These are phyloP conservation scores for Cladosporium sp. DNA, from an alignment of 2,329 filamentous ascomycete genomes.

Conservation along the genomic window DNA sequence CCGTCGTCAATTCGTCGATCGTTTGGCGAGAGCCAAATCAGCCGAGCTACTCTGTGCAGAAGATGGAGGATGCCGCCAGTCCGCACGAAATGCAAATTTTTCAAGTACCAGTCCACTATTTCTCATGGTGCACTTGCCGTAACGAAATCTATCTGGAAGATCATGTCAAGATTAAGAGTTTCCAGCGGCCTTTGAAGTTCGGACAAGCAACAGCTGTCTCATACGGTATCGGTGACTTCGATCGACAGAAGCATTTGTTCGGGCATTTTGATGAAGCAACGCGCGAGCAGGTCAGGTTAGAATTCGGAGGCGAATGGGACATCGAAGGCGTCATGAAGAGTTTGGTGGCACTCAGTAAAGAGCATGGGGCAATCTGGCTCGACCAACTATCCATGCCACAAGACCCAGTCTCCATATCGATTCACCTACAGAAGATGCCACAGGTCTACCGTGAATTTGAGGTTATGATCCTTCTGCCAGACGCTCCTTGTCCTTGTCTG, in stretches of 20 bases:
- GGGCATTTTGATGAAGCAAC: background rate
- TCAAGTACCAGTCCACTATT: background rate
- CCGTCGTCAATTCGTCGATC: too few species aligned
- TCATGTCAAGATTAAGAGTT: background rate
- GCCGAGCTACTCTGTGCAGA: too few species aligned
- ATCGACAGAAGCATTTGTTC: background rate
- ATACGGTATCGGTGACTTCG: constrained; percentile 5
- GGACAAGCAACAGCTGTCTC: background rate
- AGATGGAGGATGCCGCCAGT: background rate
- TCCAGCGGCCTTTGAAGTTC: background rate
- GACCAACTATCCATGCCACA: constrained; percentile 1
- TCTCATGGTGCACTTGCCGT: background rate
- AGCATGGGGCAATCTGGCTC: background rate
- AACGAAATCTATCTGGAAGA: background rate
- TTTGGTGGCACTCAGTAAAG: background rate
- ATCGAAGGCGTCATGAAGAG: background rate
- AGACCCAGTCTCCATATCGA: background rate
- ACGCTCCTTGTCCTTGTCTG: background rate
- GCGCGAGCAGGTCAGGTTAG: background rate
- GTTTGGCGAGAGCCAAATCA: too few species aligned
- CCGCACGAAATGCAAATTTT: background rate
- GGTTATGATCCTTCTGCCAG: background rate
- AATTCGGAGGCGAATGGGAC: background rate
- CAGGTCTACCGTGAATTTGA: background rate
- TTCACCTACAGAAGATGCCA: background rate